Evolutionary conservation across 2,329 filamentous ascomycete species (phyloP), one percentile per base, ranked within the genome.

Genomic region (Ophiosphaerella herpotricha): DNA sequence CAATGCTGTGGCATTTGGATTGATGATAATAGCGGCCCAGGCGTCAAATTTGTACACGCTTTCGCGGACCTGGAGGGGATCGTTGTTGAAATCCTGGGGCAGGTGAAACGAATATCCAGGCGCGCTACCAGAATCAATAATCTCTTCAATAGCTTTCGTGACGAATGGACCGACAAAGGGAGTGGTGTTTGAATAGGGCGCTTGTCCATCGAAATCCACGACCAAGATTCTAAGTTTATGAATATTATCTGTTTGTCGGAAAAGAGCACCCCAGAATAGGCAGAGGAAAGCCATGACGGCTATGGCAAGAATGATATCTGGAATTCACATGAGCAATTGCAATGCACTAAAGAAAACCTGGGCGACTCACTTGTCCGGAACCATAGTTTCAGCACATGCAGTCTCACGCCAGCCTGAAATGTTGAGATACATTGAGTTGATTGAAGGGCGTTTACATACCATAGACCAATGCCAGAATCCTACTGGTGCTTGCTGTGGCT

Each of bases 1-100:
- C 4, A 85, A 73, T 0, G 77, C 70, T 0, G 84, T 86, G 0
- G 85, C 84, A 58, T 87, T 86, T 2, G 83, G 60, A 52, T 86
- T 84, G 55, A 88, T 75, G 46, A 87, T 77, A 24, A 87, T 75
- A 2, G 85, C 84, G 1, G 80, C 83, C 76, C 81, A 87, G 14
- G 78, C 77, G 9, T 83, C 67, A 55, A 80, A 80, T 46, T 86
- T 74, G 63, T 84, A 87, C 2, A 87, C 76, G 5, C 76, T 79
- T 58, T 82, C 77, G 7, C 84, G 78, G 3, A 87, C 84, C 12
- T 76, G 73, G 26, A 79, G 74, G 0, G 82, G 81, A 51, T 86
- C 80, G 57, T 82, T 75, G 58, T 77, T 62, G 68, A 85, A 87
- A 13, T 79, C 70, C 1, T 74, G 68, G 0, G 82, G 73, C 0